phyloP scores from a whole-genome alignment of 1,284 basidiomycete genomes.

The Heliocybe sulcata region DNA sequence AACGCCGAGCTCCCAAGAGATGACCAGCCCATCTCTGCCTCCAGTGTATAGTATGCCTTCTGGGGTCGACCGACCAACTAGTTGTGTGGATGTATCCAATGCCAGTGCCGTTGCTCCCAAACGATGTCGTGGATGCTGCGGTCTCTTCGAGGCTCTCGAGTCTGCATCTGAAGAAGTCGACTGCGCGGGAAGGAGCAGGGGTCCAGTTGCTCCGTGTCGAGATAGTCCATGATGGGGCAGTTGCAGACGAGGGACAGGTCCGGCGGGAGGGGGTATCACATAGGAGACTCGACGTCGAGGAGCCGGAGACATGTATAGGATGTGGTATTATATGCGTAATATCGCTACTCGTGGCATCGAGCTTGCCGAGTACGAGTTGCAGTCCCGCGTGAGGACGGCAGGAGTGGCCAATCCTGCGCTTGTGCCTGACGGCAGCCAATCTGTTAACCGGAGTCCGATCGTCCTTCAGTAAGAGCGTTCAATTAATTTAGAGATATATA shows the following conservation, averaged over 20 bases:
- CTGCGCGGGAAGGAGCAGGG: conserved; percentile 47
- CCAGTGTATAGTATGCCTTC: conserved; percentile 93
- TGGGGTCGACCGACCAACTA: conserved; percentile 55
- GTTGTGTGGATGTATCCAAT: conserved; percentile 76
- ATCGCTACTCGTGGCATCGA: not conserved
- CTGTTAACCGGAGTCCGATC: no score
- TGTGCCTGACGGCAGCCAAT: no score
- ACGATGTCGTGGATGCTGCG: conserved; percentile 72
- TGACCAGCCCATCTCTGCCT: conserved; percentile 87
- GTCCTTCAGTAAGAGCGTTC: no score
- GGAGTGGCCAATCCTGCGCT: no score
- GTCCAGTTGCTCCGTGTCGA: conserved; percentile 57
- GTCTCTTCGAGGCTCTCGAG: conserved; percentile 39
- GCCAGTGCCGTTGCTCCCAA: conserved; percentile 83
- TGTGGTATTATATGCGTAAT: not conserved
- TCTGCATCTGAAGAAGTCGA: conserved; percentile 4
- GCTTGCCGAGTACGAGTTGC: not conserved
- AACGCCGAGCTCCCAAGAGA: conserved; percentile 86
- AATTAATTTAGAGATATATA: no score
- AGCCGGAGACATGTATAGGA: conserved; percentile 26
- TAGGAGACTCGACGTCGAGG: conserved; percentile 69
- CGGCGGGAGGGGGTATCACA: conserved; percentile 70
- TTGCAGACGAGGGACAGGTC: conserved; percentile 56
- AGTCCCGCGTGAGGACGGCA: not conserved
- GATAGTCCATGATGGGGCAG: conserved; percentile 61